A percentile compares a stretch with the other conserved stretches of the same genome.
Evolutionary conservation across 2,329 filamentous ascomycete genomes (phyloP).

Genomic region (Colletotrichum abscissum): DNA sequence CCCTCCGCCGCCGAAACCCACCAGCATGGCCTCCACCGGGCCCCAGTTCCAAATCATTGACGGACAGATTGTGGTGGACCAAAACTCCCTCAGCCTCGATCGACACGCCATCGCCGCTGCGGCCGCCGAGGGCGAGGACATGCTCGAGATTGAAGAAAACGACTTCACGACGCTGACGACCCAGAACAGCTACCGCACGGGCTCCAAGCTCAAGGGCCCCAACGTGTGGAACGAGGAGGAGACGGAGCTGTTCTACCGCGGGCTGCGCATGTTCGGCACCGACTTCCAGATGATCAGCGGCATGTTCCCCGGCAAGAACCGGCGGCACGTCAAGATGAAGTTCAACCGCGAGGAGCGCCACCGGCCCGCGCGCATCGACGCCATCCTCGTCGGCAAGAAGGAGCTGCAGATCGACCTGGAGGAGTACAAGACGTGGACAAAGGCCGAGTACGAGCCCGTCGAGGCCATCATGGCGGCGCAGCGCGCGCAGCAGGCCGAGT

Average conservation of each 20-base stretch:
- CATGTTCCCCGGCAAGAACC: constrained; percentile 78
- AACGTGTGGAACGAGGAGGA: constrained; percentile 78
- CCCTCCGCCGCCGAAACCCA: constrained; percentile 39
- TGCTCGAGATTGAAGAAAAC: constrained; percentile 79
- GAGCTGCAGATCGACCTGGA: constrained; percentile 68
- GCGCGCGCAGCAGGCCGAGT: constrained; percentile 56
- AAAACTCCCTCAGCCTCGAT: constrained; percentile 75
- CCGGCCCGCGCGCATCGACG: constrained; percentile 71
- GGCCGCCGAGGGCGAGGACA: constrained; percentile 58
- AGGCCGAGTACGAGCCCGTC: constrained; percentile 63
- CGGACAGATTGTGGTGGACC: constrained; percentile 78
- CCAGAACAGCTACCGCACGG: constrained; percentile 72
- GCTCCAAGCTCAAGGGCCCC: constrained; percentile 70
- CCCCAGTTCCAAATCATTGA: constrained; percentile 74
- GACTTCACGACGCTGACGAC: constrained; percentile 81
- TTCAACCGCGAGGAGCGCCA: constrained; percentile 83
- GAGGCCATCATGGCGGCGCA: constrained; percentile 68
- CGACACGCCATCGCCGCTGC: constrained; percentile 72
- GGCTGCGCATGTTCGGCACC: constrained; percentile 81
- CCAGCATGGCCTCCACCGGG: constrained; percentile 45
- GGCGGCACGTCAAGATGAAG: constrained; percentile 83
- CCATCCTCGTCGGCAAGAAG: constrained; percentile 71
- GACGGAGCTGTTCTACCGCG: constrained; percentile 81
- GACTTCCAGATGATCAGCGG: constrained; percentile 84
- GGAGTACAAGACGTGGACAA: constrained; percentile 66